These are phyloP conservation scores for Psilocybe cyanescens DNA, from an alignment of 768 basidiomycete genomes.

Conservation along the genomic window DNA sequence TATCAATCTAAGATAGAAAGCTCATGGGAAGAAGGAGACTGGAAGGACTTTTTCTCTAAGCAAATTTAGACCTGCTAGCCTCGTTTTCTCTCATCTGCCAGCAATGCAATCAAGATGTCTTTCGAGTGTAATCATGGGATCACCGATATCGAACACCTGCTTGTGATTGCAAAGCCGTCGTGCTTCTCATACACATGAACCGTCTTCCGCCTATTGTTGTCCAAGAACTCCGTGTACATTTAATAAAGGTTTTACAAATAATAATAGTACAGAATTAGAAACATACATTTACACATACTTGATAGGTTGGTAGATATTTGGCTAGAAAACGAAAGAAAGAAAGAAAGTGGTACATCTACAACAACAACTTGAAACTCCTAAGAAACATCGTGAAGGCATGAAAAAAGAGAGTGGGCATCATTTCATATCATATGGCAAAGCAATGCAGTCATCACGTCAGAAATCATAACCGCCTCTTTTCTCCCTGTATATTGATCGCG, in stretches of 20 bases:
- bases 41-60: slow-evolving; percentile 72
- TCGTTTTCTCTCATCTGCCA: neutral
- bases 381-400: neutral
- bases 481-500: slow-evolving; percentile 18
- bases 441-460: neutral
- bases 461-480: slow-evolving; percentile 24
- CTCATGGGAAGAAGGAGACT: slow-evolving; percentile 81
- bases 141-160: neutral
- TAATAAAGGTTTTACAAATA: neutral
- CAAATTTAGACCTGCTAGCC: slow-evolving; percentile 41
- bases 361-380: neutral
- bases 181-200: neutral
- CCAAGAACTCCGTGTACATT: neutral
- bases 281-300: neutral
- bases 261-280: neutral
- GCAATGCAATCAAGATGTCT: neutral
- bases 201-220: neutral
- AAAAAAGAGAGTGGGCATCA: neutral
- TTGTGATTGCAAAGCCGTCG: neutral
- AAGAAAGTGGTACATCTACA: neutral
- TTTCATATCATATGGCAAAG: no score
- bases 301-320: neutral
- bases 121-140: neutral
- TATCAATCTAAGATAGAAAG: slow-evolving; percentile 76
- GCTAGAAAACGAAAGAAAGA: neutral